phyloP scores from a whole-genome alignment of 208 protist genomes.

The Acanthamoeba divionensis region DNA sequence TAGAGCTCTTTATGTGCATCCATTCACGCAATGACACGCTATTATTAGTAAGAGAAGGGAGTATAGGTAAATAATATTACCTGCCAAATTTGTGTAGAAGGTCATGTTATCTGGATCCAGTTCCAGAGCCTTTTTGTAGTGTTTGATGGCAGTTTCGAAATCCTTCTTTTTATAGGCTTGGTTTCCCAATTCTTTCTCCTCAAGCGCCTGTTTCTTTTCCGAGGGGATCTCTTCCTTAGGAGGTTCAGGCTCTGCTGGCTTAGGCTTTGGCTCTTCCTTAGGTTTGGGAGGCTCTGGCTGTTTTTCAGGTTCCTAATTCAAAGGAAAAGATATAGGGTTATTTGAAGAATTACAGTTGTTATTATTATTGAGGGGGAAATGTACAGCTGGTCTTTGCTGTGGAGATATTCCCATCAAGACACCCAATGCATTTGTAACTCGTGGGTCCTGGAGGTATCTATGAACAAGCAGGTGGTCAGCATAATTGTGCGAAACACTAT shows the following conservation, averaged over 20 bases:
- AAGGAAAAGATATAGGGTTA: not conserved
- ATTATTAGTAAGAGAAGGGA: not conserved
- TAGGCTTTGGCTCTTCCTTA: constrained; percentile 36
- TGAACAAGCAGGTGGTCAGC: not conserved
- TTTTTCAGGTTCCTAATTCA: constrained; percentile 56
- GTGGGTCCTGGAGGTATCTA: constrained; percentile 55
- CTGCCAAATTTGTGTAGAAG: constrained; percentile 68
- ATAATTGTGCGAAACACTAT: too few species aligned
- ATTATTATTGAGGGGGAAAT: too few species aligned
- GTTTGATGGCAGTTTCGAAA: constrained; percentile 85
- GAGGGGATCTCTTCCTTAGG: constrained; percentile 3
- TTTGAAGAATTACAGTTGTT: too few species aligned
- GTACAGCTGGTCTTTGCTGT: too few species aligned
- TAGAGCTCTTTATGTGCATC: not conserved
- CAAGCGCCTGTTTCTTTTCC: constrained; percentile 33
- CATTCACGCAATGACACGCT: too few species aligned
- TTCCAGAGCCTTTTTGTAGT: constrained; percentile 73
- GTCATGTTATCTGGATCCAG: constrained; percentile 65
- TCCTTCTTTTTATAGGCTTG: constrained; percentile 90
- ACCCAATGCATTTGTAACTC: constrained; percentile 33
- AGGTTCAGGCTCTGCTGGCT: not conserved
- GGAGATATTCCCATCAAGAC: constrained; percentile 59
- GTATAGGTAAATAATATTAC: constrained; percentile 7
- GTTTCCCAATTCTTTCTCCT: constrained; percentile 89
- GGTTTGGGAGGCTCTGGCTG: not conserved